phyloP scores from a whole-genome alignment of 2,329 filamentous ascomycete species.

The Trichoderma sp. region DNA sequence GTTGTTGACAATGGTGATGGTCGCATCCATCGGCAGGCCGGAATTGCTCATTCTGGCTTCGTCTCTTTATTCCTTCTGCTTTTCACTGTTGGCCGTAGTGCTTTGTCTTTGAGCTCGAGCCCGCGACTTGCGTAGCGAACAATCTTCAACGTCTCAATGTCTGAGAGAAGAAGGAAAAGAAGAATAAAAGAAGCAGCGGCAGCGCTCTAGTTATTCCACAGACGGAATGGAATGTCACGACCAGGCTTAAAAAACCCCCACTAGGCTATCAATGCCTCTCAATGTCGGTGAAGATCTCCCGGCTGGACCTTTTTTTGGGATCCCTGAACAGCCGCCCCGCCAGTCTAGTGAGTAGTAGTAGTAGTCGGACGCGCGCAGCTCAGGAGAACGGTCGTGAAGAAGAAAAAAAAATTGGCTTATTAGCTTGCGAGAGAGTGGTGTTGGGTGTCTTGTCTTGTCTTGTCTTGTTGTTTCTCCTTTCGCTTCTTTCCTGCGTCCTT shows the following conservation, averaged over 20 bases:
- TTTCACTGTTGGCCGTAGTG: not conserved
- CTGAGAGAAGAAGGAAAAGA: not conserved
- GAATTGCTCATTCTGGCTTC: not conserved
- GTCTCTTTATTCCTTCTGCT: not conserved
- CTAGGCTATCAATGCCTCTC: conserved; percentile 10
- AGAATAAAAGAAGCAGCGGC: not conserved
- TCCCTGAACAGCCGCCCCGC: conserved; percentile 19
- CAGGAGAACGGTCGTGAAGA: conserved; percentile 11
- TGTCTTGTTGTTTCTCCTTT: not conserved
- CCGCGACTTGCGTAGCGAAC: not conserved
- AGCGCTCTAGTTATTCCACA: not conserved
- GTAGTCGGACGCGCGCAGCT: conserved; percentile 7
- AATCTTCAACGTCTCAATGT: not conserved
- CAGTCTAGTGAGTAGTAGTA: not conserved
- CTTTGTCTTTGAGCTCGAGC: not conserved
- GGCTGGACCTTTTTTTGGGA: conserved; percentile 12
- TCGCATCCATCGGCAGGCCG: conserved; percentile 56
- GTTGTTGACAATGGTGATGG: conserved; percentile 84
- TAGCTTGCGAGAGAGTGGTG: not conserved
- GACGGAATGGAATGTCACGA: conserved; percentile 2
- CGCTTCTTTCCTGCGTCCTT: not conserved
- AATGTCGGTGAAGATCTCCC: conserved; percentile 23
- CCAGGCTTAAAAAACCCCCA: not conserved
- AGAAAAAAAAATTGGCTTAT: not conserved
- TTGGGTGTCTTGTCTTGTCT: not conserved